phyloP scores from a whole-genome alignment of 2,329 filamentous ascomycete species.

The Aaosphaeria arxii region DNA sequence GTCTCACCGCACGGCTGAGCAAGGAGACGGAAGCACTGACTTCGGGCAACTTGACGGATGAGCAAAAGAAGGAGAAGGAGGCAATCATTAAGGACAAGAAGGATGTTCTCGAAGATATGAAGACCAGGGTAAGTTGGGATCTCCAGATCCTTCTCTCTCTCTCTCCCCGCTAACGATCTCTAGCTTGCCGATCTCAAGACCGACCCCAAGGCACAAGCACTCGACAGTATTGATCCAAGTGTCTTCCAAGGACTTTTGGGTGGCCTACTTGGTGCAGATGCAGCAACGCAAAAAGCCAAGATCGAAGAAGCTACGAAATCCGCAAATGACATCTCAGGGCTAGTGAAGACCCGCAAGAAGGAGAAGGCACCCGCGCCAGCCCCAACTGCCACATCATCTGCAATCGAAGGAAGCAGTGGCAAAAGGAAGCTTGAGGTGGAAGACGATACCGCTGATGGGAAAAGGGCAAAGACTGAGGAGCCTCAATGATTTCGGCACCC shows the following conservation, averaged over 20 bases:
- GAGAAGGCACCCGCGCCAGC: conserved; percentile 21
- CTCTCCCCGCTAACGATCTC: conserved; percentile 9
- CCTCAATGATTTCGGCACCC: conserved; percentile 2
- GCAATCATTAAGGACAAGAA: conserved; percentile 67
- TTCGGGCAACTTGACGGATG: conserved; percentile 44
- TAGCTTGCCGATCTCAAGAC: conserved; percentile 67
- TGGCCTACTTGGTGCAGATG: conserved; percentile 60
- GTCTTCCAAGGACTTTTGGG: conserved; percentile 62
- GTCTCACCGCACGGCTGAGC: conserved; percentile 67
- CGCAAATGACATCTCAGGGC: conserved; percentile 70
- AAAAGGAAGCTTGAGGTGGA: conserved; percentile 34
- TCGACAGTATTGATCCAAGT: conserved; percentile 41
- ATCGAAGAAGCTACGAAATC: conserved; percentile 70
- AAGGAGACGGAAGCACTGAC: conserved; percentile 66
- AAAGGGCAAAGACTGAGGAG: conserved; percentile 34
- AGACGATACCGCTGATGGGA: conserved; percentile 18
- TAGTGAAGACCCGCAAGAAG: conserved; percentile 70
- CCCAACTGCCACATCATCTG: not conserved
- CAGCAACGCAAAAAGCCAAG: conserved; percentile 59
- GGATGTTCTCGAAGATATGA: conserved; percentile 74
- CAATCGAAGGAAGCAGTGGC: conserved; percentile 9
- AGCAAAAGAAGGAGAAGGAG: conserved; percentile 62
- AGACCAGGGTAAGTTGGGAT: conserved; percentile 52
- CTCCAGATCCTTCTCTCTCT: not conserved
- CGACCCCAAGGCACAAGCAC: conserved; percentile 47